Percentiles rank a stretch among this genome's conserved stretches.
These are phyloP conservation scores for Coccomyxa sp. DNA, from an alignment of 139 green algal genomes.

Conservation along the genomic window DNA sequence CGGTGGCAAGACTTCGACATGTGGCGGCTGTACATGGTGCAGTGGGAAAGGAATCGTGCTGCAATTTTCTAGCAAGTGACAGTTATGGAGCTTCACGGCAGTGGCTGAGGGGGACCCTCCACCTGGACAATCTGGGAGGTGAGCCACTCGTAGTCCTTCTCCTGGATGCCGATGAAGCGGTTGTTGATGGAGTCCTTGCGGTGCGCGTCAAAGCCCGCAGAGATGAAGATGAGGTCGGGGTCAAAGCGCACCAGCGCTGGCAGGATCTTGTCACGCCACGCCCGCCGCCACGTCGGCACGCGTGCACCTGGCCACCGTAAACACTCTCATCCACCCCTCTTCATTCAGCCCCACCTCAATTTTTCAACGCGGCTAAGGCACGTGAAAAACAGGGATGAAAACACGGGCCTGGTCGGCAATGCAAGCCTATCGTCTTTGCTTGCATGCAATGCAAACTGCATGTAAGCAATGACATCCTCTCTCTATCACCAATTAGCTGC, in stretches of 20 bases:
- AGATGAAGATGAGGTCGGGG: slow-evolving; percentile 84
- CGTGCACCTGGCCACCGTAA: slow-evolving; percentile 17
- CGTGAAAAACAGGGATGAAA: no score
- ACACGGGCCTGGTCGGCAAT: no score
- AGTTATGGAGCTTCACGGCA: no score
- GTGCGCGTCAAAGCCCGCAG: slow-evolving; percentile 88
- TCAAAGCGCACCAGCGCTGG: slow-evolving; percentile 34
- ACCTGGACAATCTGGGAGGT: slow-evolving; percentile 79
- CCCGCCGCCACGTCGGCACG: slow-evolving; percentile 60
- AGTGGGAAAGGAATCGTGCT: no score
- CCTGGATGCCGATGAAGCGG: slow-evolving; percentile 76
- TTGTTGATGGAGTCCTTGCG: slow-evolving; percentile 80
- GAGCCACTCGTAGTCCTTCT: slow-evolving; percentile 88
- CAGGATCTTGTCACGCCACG: slow-evolving; percentile 86
- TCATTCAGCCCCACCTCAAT: background rate
- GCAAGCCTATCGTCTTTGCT: no score
- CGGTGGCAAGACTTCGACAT: no score
- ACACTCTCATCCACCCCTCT: background rate
- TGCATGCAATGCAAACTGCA: no score
- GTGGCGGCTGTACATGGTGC: no score
- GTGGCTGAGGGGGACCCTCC: background rate
- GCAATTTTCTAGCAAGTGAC: no score
- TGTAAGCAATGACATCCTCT: no score
- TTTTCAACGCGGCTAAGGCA: no score
- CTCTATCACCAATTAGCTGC: no score